Conservation (phyloP, 2,329 filamentous ascomycete species). For the Malbranchea zuffiana region DNA sequence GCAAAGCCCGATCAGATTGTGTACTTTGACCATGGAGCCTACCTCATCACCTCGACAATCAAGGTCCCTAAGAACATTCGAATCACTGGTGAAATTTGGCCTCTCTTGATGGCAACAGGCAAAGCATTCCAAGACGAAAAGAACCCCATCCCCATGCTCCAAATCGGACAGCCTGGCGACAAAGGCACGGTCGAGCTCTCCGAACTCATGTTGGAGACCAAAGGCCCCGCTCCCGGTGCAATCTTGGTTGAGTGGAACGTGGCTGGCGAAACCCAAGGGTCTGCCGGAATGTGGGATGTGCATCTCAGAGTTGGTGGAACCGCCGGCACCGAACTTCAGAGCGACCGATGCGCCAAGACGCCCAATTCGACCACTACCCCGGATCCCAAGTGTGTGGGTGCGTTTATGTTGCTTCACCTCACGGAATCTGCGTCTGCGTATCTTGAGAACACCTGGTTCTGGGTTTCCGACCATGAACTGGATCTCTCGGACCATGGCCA, state of each 20-base stretch:
- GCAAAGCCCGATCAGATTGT: conserved; percentile 48
- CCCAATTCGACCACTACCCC: conserved; percentile 51
- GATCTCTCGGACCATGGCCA: conserved; percentile 58
- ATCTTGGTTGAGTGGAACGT: conserved; percentile 91
- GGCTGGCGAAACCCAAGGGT: conserved; percentile 50
- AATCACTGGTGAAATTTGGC: conserved; percentile 87
- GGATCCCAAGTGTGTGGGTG: conserved; percentile 59
- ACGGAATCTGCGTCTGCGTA: conserved; percentile 54
- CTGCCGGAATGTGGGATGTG: conserved; percentile 83
- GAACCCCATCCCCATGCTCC: conserved; percentile 74
- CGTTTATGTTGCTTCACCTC: conserved; percentile 54
- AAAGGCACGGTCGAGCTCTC: conserved; percentile 74
- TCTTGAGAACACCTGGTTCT: conserved; percentile 82
- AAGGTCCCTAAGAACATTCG: conserved; percentile 61
- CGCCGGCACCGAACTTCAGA: conserved; percentile 72
- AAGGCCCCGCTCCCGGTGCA: conserved; percentile 72
- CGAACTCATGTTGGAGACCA: conserved; percentile 75
- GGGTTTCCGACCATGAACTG: conserved; percentile 84
- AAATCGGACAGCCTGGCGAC: conserved; percentile 68
- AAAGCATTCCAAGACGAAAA: conserved; percentile 58
- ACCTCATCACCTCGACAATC: conserved; percentile 50
- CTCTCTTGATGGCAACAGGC: conserved; percentile 75
- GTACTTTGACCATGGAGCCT: conserved; percentile 55
- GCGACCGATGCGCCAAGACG: conserved; percentile 67
- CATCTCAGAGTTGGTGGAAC: conserved; percentile 87